Base-by-base conservation (phyloP, 2,329 filamentous ascomycete species). In the Curvularia eragrostidis region DNA sequence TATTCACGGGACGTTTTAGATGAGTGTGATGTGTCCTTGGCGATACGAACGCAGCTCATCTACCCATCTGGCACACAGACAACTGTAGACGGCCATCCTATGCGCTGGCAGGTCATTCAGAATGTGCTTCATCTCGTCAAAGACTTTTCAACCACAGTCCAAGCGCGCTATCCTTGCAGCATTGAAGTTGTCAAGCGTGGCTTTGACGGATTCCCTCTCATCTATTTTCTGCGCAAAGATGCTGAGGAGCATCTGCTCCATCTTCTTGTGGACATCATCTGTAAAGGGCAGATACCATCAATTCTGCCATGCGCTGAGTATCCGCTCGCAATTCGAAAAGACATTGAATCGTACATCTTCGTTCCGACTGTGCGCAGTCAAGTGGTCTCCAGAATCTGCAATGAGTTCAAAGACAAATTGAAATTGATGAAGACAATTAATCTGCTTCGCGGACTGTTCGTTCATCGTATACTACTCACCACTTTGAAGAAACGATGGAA, bases 401-500 rank as follows among this genome's bases (percentile, higher is more conserved):
- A 34, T 0, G 38, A 78, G 7, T 77, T 81, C 41, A 57, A 61
- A 3, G 76, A 78, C 23, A 73, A 71, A 4, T 63, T 63, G n/a
- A 48, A 77, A 1, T 84, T 84, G 78, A 77, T 78, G 57, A 69
- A 73, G 12, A 54, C 60, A 0, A 60, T 89, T 0, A 81, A 86
- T 7, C 79, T 90, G 0, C 70, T 92, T 0, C 84, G 89, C 0
- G 89, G 89, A 0, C 75, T 91, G 0, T 69, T 92, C 0, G 80
- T 85, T 0, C 81, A 87, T 53, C 77, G 83, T 0, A 85, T 92
- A 2, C 71, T 92, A 0, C 67, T 85, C 1, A 82, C 87, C 24
- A 83, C 80, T 2, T 67, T 90, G 0, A 83, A 84, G 49, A 90
- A 89, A 67, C 77, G 86, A 3, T 91, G 84, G 84, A 87, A 88